Percentiles rank a stretch among this genome's conserved stretches.
Conservation (phyloP, 2,329 filamentous ascomycete species). For the Talaromyces pinophilus region DNA sequence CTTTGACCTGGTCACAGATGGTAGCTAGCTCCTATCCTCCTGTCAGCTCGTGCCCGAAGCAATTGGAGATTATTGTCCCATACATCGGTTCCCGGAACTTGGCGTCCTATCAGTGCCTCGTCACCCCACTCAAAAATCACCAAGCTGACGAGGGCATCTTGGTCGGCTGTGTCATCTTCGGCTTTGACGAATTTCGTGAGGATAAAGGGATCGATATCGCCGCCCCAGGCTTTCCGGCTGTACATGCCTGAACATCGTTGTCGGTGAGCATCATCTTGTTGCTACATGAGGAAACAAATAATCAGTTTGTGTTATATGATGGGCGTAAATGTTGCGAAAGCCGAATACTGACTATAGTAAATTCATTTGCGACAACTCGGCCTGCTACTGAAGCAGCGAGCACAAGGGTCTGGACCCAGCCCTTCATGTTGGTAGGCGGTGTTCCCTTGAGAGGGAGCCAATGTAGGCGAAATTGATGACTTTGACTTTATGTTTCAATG, state of each 20-base stretch:
- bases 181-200: conserved; percentile 73
- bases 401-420: conserved; percentile 41
- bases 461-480: neutral
- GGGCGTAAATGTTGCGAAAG: neutral
- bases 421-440: conserved; percentile 39
- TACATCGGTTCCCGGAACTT: conserved; percentile 43
- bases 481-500: neutral
- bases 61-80: neutral
- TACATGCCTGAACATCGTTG: conserved; percentile 95
- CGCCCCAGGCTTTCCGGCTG: conserved; percentile 84
- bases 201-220: conserved; percentile 85
- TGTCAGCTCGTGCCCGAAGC: conserved; percentile 34
- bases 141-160: conserved; percentile 76
- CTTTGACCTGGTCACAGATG: conserved; percentile 74
- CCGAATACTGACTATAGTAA: conserved; percentile 44
- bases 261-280: conserved; percentile 72
- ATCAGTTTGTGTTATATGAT: conserved; percentile 5
- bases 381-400: conserved; percentile 42
- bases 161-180: conserved; percentile 58
- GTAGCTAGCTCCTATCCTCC: conserved; percentile 56
- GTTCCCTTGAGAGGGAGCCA: conserved; percentile 19
- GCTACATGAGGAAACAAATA: conserved; percentile 51
- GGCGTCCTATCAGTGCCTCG: conserved; percentile 72
- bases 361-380: conserved; percentile 47
- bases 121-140: conserved; percentile 96